These are phyloP conservation scores for Fusarium musae DNA, from an alignment of 2,329 filamentous ascomycete species.

Conservation along the genomic window DNA sequence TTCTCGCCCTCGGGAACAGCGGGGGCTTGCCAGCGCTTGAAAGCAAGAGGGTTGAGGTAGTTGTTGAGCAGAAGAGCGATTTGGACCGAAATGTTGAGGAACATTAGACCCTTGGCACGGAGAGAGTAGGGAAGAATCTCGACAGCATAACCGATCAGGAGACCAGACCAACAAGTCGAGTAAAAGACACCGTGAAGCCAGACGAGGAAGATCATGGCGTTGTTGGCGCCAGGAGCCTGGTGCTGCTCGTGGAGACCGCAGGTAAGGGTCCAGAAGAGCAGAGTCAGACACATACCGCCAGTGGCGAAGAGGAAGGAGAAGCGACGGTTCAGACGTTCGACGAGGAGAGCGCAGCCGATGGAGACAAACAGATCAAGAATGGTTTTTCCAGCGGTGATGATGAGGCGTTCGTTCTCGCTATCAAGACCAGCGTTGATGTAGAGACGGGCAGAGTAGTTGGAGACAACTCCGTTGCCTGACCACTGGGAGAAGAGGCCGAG, in stretches of 20 bases:
- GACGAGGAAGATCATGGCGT: constrained; percentile 66
- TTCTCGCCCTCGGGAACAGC: background rate
- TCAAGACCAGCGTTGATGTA: constrained; percentile 70
- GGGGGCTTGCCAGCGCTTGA: background rate
- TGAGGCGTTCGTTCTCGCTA: constrained; percentile 65
- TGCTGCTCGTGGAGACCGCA: constrained; percentile 64
- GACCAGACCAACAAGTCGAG: constrained; percentile 68
- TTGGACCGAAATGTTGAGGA: constrained; percentile 73
- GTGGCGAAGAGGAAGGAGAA: constrained; percentile 64
- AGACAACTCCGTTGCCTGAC: constrained; percentile 73
- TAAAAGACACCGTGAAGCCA: constrained; percentile 70
- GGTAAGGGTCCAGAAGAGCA: constrained; percentile 62
- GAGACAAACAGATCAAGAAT: constrained; percentile 69
- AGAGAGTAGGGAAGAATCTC: constrained; percentile 69
- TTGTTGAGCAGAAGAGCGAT: constrained; percentile 70
- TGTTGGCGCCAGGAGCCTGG: constrained; percentile 54
- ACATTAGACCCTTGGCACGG: constrained; percentile 68
- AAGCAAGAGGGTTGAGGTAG: constrained; percentile 49
- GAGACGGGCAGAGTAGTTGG: constrained; percentile 72
- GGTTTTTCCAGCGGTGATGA: constrained; percentile 65
- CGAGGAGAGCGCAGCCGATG: constrained; percentile 61
- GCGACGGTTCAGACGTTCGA: constrained; percentile 63
- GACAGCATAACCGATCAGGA: constrained; percentile 67
- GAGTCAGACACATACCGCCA: constrained; percentile 59
- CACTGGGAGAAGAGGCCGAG: constrained; percentile 76